Conservation (phyloP, 208 protist genomes). For the Leishmania amazonensis region DNA sequence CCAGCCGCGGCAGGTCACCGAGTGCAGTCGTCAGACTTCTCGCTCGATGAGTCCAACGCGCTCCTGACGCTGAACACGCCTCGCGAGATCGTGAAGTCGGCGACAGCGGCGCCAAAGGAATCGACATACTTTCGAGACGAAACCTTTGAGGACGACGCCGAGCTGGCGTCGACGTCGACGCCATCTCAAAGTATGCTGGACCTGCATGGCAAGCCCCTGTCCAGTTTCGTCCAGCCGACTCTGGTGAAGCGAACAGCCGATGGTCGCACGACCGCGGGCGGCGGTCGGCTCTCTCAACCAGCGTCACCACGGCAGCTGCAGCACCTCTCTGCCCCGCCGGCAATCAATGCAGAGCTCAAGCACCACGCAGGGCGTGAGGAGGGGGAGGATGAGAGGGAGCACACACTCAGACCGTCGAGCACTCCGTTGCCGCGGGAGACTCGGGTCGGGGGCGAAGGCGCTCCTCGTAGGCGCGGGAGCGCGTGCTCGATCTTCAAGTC, state of each 20-base stretch:
- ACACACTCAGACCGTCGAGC: not conserved
- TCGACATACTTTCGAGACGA: not conserved
- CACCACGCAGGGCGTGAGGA: not conserved
- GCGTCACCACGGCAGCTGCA: not conserved
- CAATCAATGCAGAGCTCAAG: not conserved
- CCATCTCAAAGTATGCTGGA: not conserved
- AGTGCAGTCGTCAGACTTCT: constrained; percentile 20
- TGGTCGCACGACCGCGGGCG: not conserved
- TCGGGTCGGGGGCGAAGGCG: not conserved
- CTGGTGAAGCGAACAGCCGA: not conserved
- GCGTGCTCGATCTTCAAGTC: not conserved
- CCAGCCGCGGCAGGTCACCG: not conserved
- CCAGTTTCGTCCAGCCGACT: not conserved
- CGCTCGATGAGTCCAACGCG: constrained; percentile 22
- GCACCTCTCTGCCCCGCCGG: not conserved
- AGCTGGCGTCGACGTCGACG: not conserved
- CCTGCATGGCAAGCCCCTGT: not conserved
- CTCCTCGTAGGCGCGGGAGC: not conserved
- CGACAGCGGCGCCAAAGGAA: not conserved
- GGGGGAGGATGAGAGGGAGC: not conserved
- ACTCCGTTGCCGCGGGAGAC: not conserved
- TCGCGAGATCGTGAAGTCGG: not conserved
- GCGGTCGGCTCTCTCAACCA: not conserved
- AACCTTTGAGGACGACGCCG: not conserved
- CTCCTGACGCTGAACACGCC: constrained; percentile 15